Evolutionary conservation across 2,329 filamentous ascomycete species (phyloP), one percentile per base, ranked within the genome.

Genomic region (Colletotrichum tropicale): DNA sequence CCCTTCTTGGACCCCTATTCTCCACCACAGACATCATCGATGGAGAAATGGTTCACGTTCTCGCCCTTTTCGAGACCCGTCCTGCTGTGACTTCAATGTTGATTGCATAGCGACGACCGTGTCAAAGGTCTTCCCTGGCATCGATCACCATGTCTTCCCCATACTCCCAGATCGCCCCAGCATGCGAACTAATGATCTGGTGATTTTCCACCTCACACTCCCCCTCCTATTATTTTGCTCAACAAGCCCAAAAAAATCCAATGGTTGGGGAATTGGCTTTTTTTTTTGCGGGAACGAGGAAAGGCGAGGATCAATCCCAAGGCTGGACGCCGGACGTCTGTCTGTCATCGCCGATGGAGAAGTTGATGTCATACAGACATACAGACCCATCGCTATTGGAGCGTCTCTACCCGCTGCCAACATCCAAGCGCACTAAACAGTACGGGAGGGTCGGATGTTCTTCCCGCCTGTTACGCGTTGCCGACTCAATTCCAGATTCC

Each of bases 331-430:
- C 13, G 60, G 18, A 21, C 34, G 18, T 24, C 32, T 60, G 36
- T 32, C 32, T 56, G 32, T 62, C 69, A 75, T 72, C 38, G 73
- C 24, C 73, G 56, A 71, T 71, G 69, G 73, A 32, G 71, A 36
- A 24, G 55, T 75, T 75, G 73, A 75, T 75, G 73, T 75, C 73
- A 75, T 75, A 21, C 61, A 26, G 36, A 26, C 55, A 75, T 75
- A 30, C 67, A 24, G 36, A 26, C 55, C 55, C 52, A 18, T 71
- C 18, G n/a, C 68, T 16, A 68, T 72, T 68, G 73, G 73, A 72
- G 62, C 69, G 43, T 68, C 62, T 70, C 43, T 38, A 56, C 38
- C 58, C 73, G 24, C 62, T 43, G 43, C 62, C 43, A 72, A 67
- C 62, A n/a, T 36, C 15, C 21, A 24, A 38, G 13, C 7, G n/a